These are phyloP conservation scores for Erysiphe pulchra DNA, from an alignment of 2,329 filamentous ascomycete genomes.

Conservation along the genomic window DNA sequence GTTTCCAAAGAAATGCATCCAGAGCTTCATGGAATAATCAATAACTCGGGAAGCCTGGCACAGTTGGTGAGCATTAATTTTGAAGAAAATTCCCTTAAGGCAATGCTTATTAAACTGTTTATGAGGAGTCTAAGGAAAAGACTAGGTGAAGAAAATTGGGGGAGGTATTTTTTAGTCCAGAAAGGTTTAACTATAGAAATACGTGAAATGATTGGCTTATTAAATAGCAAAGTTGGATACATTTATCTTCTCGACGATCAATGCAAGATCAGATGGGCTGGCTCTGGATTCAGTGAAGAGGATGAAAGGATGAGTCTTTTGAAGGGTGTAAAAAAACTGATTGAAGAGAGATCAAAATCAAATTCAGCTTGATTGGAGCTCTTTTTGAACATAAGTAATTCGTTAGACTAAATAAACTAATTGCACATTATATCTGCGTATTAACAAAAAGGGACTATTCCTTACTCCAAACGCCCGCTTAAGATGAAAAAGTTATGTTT, in stretches of 20 bases:
- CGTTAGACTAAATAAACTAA: too few species aligned
- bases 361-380: constrained; percentile 13
- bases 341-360: constrained; percentile 21
- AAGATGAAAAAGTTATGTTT: too few species aligned
- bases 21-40: constrained; percentile 36
- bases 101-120: constrained; percentile 30
- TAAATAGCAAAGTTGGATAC: constrained; percentile 73
- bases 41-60: constrained; percentile 23
- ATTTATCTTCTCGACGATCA: constrained; percentile 72
- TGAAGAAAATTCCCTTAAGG: constrained; percentile 53
- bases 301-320: constrained; percentile 42
- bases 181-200: constrained; percentile 33
- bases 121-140: constrained; percentile 24
- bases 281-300: constrained; percentile 41
- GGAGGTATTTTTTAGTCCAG: constrained; percentile 33
- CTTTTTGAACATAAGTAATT: not conserved
- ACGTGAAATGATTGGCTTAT: constrained; percentile 35
- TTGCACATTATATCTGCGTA: too few species aligned
- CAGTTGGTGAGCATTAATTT: constrained; percentile 75
- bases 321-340: constrained; percentile 33
- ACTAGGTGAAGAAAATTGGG: constrained; percentile 27
- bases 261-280: constrained; percentile 85
- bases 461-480: too few species aligned
- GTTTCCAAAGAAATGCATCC: constrained; percentile 38
- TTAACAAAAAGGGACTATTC: too few species aligned